Base-by-base conservation (phyloP, 78 protist genomes). In the Speleostelium caveatum region DNA sequence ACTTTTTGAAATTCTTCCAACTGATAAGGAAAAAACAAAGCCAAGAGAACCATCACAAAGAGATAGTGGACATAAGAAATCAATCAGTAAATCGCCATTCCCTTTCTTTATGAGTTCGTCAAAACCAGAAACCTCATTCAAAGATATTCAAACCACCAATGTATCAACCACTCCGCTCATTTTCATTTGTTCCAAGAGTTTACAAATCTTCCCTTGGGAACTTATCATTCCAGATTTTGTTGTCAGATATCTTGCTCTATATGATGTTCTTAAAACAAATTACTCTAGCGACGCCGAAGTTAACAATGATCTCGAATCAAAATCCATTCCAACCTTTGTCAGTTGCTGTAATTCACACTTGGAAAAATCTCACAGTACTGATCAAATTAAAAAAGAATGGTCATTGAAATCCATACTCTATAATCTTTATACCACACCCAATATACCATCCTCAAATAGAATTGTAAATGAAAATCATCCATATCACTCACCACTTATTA, bases 201-300 rank as follows among this genome's bases (percentile, higher is more conserved):
- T 88, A 42, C 86, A 69, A 56, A 55, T 88, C 4, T 78, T 88
- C 86, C 94, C 94, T 30, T 88, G 94, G 94, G 94, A 88, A 39
- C 41, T 88, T 53, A 88, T 88, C 26, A 65, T 88, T 8, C 72
- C 75, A n/a, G 94, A 88, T 4, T 78, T 78, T 41, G 45, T 75
- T 3, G 79, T 69, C 2, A 51, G 94, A 36, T 88, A 66, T 28
- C 66, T 75, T 45, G 58, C 94, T n/a, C 59, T 88, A 32, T 69
- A 36, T 24, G 94, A 88, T 67, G 33, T 88, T n/a, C 33, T 83
- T 49, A 74, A 36, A 45, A 68, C 87, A 24, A 76, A 77, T 62
- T 73, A 73, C 30, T 32, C 41, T 12, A 68, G 53, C 26, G 75
- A 53, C 65, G 32, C 58, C 22, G 58, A 62, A 19, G 24, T 5